These are phyloP conservation scores for Talaromyces sp. DNA, from an alignment of 2,329 filamentous ascomycete species.

Conservation along the genomic window DNA sequence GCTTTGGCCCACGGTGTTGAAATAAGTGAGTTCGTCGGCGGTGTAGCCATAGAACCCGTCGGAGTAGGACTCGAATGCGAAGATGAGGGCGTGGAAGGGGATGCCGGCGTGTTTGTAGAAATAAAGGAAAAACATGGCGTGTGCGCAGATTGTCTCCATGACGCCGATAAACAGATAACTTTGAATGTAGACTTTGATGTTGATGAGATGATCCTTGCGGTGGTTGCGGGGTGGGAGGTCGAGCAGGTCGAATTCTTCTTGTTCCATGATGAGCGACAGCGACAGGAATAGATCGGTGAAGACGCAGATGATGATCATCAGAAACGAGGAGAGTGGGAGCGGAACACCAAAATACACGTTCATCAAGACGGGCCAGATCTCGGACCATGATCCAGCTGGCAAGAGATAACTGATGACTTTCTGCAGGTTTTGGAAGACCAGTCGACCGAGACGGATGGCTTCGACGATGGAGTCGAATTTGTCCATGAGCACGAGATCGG, in stretches of 20 bases:
- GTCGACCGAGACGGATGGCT: conserved; percentile 33
- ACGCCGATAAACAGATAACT: conserved; percentile 55
- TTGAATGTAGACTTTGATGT: conserved; percentile 52
- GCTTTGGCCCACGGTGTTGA: conserved; percentile 52
- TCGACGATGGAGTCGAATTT: conserved; percentile 37
- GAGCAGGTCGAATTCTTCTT: conserved; percentile 56
- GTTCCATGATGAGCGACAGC: conserved; percentile 55
- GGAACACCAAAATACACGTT: conserved; percentile 59
- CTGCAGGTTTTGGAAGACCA: conserved; percentile 40
- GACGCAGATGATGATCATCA: conserved; percentile 60
- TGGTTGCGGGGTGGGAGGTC: conserved; percentile 53
- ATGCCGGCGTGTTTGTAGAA: conserved; percentile 52
- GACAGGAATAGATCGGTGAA: conserved; percentile 57
- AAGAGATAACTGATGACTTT: conserved; percentile 47
- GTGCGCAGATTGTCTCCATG: conserved; percentile 52
- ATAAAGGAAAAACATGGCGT: conserved; percentile 57
- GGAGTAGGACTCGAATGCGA: conserved; percentile 51
- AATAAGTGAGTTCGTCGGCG: conserved; percentile 45
- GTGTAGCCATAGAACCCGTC: conserved; percentile 54
- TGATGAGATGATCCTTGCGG: conserved; percentile 54
- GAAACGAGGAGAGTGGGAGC: conserved; percentile 51
- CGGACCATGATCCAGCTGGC: conserved; percentile 55
- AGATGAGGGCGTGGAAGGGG: conserved; percentile 49
- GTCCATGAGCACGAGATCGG: conserved; percentile 40
- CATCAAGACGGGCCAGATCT: conserved; percentile 58